phyloP scores from a whole-genome alignment of 495 filamentous ascomycete species.

The Letharia columbiana region DNA sequence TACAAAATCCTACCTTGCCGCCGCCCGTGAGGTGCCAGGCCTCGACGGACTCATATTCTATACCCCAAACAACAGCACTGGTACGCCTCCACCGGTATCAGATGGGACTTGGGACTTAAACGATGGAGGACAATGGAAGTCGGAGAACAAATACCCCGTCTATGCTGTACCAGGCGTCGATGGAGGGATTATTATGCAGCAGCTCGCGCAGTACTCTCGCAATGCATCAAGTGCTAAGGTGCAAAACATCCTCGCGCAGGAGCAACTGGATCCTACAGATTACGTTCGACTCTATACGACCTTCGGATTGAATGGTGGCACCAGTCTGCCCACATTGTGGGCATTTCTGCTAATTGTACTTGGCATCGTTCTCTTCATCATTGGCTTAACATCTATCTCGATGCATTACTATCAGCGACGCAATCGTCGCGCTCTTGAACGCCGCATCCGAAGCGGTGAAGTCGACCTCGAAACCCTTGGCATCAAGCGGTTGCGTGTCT shows the following conservation, averaged over 20 bases:
- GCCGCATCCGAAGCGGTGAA: conserved; percentile 63
- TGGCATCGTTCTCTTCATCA: conserved; percentile 59
- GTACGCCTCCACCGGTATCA: conserved; percentile 50
- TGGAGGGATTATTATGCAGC: conserved; percentile 59
- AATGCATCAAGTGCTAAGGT: conserved; percentile 52
- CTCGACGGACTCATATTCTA: conserved; percentile 58
- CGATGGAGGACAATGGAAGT: conserved; percentile 56
- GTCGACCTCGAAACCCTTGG: conserved; percentile 74
- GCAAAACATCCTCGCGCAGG: conserved; percentile 44
- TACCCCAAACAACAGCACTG: conserved; percentile 47
- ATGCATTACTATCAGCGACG: conserved; percentile 69
- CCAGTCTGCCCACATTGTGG: conserved; percentile 62
- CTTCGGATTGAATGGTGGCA: conserved; percentile 41
- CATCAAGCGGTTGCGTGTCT: conserved; percentile 65
- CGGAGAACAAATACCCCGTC: conserved; percentile 59
- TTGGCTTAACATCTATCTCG: conserved; percentile 52
- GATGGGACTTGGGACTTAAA: conserved; percentile 57
- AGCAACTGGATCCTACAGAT: conserved; percentile 32
- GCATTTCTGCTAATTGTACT: conserved; percentile 72
- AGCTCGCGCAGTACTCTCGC: conserved; percentile 67
- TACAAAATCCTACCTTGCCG: conserved; percentile 55
- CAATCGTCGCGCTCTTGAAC: conserved; percentile 53
- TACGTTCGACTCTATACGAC: conserved; percentile 53
- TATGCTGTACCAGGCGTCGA: conserved; percentile 66
- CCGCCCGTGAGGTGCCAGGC: conserved; percentile 43